A percentile compares a stretch with the other conserved stretches of the same genome.
Evolutionary conservation across 306 rosid species (phyloP).

Genomic region (Leucaena leucocephala): DNA sequence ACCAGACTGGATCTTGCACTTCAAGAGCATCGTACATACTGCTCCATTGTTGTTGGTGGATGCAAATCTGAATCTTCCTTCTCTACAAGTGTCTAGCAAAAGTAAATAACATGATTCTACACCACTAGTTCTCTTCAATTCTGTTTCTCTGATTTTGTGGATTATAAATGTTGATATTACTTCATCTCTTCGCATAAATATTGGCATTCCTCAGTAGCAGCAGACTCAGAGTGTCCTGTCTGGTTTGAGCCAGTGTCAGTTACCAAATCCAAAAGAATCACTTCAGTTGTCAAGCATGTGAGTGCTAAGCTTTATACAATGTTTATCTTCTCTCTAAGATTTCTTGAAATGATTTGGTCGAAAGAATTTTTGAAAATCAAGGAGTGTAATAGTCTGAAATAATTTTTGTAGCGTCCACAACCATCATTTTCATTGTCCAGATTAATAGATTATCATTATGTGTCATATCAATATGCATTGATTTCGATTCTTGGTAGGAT

Average conservation of each 20-base stretch:
- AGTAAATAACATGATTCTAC: slow-evolving; percentile 44
- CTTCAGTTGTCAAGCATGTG: slow-evolving; percentile 72
- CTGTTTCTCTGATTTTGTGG: neutral
- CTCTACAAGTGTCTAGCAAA: slow-evolving; percentile 73
- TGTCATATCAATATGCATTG: neutral
- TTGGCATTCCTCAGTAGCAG: slow-evolving; percentile 57
- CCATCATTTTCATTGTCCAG: neutral
- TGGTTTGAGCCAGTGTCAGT: slow-evolving; percentile 99
- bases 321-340: slow-evolving; percentile 8
- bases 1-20: slow-evolving; percentile 75
- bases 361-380: slow-evolving; percentile 31
- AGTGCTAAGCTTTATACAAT: slow-evolving; percentile 48
- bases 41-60: slow-evolving; percentile 85
- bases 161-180: slow-evolving; percentile 24
- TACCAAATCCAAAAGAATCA: slow-evolving; percentile 80
- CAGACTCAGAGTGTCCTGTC: slow-evolving; percentile 62
- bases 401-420: neutral
- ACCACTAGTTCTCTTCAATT: slow-evolving; percentile 23
- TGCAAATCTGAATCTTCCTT: slow-evolving; percentile 70
- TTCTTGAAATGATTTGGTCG: slow-evolving; percentile 12
- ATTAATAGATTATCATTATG: slow-evolving; percentile 15
- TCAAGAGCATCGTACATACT: slow-evolving; percentile 51
- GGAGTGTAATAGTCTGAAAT: slow-evolving; percentile 24
- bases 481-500: slow-evolving; percentile 22
- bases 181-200: slow-evolving; percentile 29